Conservation (phyloP, 306 rosid genomes). For the Cucumis cinereus region DNA sequence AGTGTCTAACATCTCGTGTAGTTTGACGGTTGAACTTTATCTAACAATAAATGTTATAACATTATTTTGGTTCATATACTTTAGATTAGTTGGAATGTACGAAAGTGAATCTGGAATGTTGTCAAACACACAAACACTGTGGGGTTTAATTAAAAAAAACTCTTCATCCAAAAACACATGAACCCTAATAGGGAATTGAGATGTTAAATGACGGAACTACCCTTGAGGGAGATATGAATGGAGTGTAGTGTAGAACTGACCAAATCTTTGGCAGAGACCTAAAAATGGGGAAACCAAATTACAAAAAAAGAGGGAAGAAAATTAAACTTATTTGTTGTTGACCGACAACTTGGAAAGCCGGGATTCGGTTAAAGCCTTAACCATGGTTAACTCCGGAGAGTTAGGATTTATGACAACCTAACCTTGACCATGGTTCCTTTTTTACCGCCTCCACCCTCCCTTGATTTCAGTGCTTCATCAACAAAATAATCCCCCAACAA, state of each 20-base stretch:
- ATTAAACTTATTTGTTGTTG: slow-evolving; percentile 6
- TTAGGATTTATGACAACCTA: slow-evolving; percentile 13
- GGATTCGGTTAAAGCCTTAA: not conserved
- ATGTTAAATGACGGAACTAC: not conserved
- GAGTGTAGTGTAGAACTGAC: not conserved
- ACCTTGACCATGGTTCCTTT: slow-evolving; percentile 20
- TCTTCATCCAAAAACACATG: not conserved
- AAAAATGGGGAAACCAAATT: slow-evolving; percentile 13
- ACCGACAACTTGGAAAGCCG: slow-evolving; percentile 8
- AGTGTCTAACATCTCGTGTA: no score
- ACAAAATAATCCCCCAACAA: not conserved
- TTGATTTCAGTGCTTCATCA: slow-evolving; percentile 26
- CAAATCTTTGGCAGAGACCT: slow-evolving; percentile 2
- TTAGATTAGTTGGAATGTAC: no score
- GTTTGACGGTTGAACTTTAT: no score
- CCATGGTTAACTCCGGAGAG: slow-evolving; percentile 19
- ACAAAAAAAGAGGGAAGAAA: not conserved
- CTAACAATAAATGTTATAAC: no score
- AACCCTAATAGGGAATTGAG: not conserved
- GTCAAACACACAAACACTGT: not conserved
- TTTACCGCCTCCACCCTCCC: slow-evolving; percentile 14
- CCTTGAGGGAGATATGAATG: not conserved
- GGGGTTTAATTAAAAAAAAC: not conserved
- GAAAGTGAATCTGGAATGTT: not conserved
- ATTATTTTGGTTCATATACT: no score